Evolutionary conservation across 257 asterid genomes (phyloP), one percentile per base, ranked within the genome.

Genomic region (Solanum phureja): DNA sequence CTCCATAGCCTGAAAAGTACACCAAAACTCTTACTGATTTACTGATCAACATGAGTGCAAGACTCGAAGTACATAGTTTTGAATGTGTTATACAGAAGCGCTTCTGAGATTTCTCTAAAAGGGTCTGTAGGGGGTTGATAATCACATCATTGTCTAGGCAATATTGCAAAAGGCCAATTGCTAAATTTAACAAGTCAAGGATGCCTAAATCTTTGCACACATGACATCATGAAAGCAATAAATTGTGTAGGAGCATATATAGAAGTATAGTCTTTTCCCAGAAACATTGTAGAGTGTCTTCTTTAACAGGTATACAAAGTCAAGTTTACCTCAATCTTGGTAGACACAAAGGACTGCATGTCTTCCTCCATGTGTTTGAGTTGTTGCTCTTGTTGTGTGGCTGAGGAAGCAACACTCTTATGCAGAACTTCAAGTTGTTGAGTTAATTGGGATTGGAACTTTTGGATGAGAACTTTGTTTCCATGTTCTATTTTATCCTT

Each of bases 351-450:
- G 84, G 95, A 93, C 88, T 94, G 95, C 99, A 97, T 95, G 90
- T 97, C 99, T 90, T 95, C 98, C 92, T 97, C 98, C 98, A 97
- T 97, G 89, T 90, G 96, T 89, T 95, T 94, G 85, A 97, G 92
- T 88, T 94, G 98, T 79, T 92, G 93, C 87, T 96, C 98, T 92
- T 97, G 99, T 90, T 95, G 95, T 83, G 94, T 93, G n/a, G 96
- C 95, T 19, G 99, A 94, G 83, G 96, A 92, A 90, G 99, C 96
- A 89, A 97, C 94, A 84, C 95, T 86, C 90, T 92, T 94, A 86
- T 97, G 99, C 93, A 97, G 88, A 87, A 91, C 90, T 89, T 96
- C 98, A 87, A 97, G 98, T 90, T 96, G 97, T 89, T 95, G 94
- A 89, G 94, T 96, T 91, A 97, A 92, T 83, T 96, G 98, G 85